Evolutionary conservation across 176 grass and related monocot genomes (phyloP).

Genomic region (Pontederia paniculata): DNA sequence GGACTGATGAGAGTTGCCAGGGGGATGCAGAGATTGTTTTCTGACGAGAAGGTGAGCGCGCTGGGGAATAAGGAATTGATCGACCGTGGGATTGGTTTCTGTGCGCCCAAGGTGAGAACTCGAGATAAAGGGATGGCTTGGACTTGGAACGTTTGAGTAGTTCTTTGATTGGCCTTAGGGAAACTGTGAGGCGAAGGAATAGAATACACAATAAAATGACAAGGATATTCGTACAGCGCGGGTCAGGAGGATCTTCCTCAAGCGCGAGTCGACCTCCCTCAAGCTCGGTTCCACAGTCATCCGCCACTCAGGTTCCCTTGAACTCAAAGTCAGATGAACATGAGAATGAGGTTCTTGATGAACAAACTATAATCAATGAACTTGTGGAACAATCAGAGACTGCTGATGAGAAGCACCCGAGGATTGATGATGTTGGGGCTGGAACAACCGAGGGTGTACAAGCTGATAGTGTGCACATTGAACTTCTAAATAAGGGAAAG

Average conservation of each 20-base stretch:
- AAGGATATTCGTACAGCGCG: constrained; percentile 89
- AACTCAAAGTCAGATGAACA: constrained; percentile 30
- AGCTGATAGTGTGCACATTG: constrained; percentile 17
- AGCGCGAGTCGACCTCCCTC: constrained; percentile 41
- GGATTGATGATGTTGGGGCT: constrained; percentile 26
- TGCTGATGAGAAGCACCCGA: constrained; percentile 28
- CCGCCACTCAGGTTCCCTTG: constrained; percentile 35
- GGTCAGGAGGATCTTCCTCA: constrained; percentile 65
- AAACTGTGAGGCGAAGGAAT: constrained; percentile 11
- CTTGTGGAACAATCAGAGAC: constrained; percentile 26
- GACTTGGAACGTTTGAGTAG: constrained; percentile 17
- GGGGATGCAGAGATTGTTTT: constrained; percentile 59
- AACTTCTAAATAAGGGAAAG: constrained; percentile 34
- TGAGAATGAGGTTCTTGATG: constrained; percentile 25
- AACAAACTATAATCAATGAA: constrained; percentile 13
- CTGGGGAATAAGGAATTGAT: constrained; percentile 34
- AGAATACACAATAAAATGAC: constrained; percentile 45
- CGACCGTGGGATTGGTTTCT: constrained; percentile 32
- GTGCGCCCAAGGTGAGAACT: constrained; percentile 59
- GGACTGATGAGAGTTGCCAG: constrained; percentile 82
- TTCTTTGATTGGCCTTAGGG: constrained; percentile 15
- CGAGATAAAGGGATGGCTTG: constrained; percentile 43
- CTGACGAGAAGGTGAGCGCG: constrained; percentile 45
- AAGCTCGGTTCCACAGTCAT: constrained; percentile 25
- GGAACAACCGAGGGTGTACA: constrained; percentile 28